These are phyloP conservation scores for Cruciata laevipes DNA, from an alignment of 257 asterid genomes.

Conservation along the genomic window DNA sequence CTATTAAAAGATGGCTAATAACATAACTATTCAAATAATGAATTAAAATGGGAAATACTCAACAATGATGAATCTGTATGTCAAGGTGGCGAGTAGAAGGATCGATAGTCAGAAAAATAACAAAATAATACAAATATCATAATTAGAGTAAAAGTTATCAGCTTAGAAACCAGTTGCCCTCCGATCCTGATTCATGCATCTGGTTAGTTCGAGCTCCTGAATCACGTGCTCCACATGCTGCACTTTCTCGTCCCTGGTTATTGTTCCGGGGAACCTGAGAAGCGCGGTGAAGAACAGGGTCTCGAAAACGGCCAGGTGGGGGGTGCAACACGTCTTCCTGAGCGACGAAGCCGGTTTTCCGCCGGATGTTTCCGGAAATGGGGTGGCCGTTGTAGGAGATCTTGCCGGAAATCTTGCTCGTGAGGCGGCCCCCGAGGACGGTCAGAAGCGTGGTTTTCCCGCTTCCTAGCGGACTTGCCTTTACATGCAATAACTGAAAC, in stretches of 20 bases:
- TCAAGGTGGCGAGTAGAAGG: no score
- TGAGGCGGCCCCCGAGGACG: slow-evolving; percentile 93
- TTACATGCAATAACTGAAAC: no score
- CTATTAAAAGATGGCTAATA: no score
- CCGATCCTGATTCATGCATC: slow-evolving; percentile 79
- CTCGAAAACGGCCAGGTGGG: slow-evolving; percentile 79
- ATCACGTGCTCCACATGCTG: slow-evolving; percentile 76
- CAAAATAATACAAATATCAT: no score
- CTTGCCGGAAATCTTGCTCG: slow-evolving; percentile 70
- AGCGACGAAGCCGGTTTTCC: slow-evolving; percentile 81
- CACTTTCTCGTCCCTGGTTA: slow-evolving; percentile 43
- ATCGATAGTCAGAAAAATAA: no score
- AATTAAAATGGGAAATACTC: no score
- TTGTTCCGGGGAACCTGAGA: slow-evolving; percentile 58
- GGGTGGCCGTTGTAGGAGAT: slow-evolving; percentile 79
- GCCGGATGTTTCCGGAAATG: slow-evolving; percentile 66
- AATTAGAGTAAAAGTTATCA: no score
- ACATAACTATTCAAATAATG: no score
- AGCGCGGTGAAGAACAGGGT: slow-evolving; percentile 81
- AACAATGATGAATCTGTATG: no score
- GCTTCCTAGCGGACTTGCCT: slow-evolving; percentile 96
- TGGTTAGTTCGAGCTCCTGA: slow-evolving; percentile 53
- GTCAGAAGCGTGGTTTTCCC: slow-evolving; percentile 94
- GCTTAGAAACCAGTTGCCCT: no score
- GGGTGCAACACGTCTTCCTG: slow-evolving; percentile 81